phyloP scores from a whole-genome alignment of 1,284 basidiomycete species.

The Sutorius eximius region DNA sequence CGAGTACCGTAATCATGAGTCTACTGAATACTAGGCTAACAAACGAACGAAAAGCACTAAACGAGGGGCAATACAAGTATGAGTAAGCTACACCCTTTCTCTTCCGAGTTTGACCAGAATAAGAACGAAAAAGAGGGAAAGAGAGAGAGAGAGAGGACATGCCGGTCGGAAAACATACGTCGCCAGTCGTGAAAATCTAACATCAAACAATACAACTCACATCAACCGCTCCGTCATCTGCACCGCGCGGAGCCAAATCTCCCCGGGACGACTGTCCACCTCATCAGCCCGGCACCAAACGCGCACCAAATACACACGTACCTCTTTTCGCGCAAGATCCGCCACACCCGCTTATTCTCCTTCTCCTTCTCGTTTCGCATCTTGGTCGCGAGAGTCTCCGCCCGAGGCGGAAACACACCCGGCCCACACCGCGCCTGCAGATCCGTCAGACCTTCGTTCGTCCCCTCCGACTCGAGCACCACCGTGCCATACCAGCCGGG shows the following conservation, averaged over 20 bases:
- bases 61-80: slow-evolving; percentile 19
- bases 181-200: slow-evolving; percentile 9
- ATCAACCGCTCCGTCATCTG: slow-evolving; percentile 57
- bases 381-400: slow-evolving; percentile 30
- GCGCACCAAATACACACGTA: slow-evolving; percentile 36
- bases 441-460: slow-evolving; percentile 78
- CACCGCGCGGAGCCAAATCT: slow-evolving; percentile 75
- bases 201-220: slow-evolving; percentile 23
- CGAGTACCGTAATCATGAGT: background rate
- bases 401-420: slow-evolving; percentile 61
- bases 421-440: slow-evolving; percentile 69
- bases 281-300: slow-evolving; percentile 3
- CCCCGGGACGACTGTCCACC: slow-evolving; percentile 64
- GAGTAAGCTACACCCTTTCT: slow-evolving; percentile 18
- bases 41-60: slow-evolving; percentile 6
- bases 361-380: slow-evolving; percentile 42
- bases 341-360: slow-evolving; percentile 58
- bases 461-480: slow-evolving; percentile 79
- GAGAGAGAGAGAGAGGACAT: background rate
- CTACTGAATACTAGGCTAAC: slow-evolving; percentile 1
- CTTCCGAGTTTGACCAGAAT: slow-evolving; percentile 11
- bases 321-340: slow-evolving; percentile 76
- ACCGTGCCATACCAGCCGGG: slow-evolving; percentile 77
- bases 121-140: background rate
- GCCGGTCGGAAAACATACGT: background rate